Conservation (phyloP, 2,329 filamentous ascomycete genomes). For the Colletotrichum trifolii region DNA sequence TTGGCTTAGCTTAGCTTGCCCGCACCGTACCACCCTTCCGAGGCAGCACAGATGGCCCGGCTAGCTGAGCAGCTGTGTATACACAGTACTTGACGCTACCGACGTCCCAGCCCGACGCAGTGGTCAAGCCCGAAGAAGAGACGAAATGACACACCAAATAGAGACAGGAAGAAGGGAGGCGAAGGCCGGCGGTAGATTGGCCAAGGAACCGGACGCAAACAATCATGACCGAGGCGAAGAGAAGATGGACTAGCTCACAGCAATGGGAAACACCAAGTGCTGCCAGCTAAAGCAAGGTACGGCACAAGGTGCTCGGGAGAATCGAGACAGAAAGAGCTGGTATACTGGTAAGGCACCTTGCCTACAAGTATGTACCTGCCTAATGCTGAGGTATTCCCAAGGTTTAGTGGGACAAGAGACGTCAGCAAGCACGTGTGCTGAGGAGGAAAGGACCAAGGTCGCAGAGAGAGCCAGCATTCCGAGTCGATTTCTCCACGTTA, state of each 20-base stretch:
- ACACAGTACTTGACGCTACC: conserved; percentile 13
- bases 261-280: conserved; percentile 22
- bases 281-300: conserved; percentile 35
- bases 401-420: conserved; percentile 11
- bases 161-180: conserved; percentile 6
- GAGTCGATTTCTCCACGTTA: conserved; percentile 33
- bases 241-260: conserved; percentile 4
- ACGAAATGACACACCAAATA: conserved; percentile 22
- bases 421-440: not conserved
- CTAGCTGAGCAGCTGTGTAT: conserved; percentile 21
- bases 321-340: too few relatives aligned
- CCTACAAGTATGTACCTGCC: too few relatives aligned
- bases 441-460: conserved; percentile 4
- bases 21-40: conserved; percentile 29
- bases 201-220: conserved; percentile 18
- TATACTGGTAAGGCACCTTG: too few relatives aligned
- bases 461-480: conserved; percentile 19
- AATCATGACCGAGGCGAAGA: conserved; percentile 10
- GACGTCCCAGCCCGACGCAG: conserved; percentile 27
- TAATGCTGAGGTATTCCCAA: too few relatives aligned
- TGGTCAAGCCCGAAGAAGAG: conserved; percentile 37
- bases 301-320: not conserved
- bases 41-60: conserved; percentile 22
- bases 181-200: conserved; percentile 23
- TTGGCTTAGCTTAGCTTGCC: conserved; percentile 14